Evolutionary conservation across 129 eudicot genomes (phyloP), one percentile per base, ranked within the genome.

Genomic region (Helichrysum umbraculigerum): DNA sequence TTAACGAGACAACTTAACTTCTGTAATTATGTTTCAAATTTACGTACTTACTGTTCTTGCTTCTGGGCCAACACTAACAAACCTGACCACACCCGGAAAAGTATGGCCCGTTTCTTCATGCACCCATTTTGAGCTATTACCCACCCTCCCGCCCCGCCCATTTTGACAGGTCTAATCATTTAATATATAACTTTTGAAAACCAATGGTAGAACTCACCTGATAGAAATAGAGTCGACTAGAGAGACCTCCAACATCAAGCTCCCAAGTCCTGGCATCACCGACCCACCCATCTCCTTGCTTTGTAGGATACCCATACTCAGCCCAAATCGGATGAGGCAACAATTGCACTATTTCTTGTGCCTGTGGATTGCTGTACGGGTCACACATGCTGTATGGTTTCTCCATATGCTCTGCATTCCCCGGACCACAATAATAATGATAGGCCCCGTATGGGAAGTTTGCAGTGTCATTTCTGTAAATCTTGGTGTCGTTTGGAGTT

Each of bases 251-350:
- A 76, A 87, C 96, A 75, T 90, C 87, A 35, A 93, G 94, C 72
- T 93, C 97, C 98, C 97, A 88, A 41, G 84, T 85, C 58, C 91
- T 79, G 1, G 87, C 83, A 68, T 88, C 93, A 6, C 98, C 97
- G 22, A 87, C 82, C 96, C 97, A 93, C 10, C 98, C 96, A 0
- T 93, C 86, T 28, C 98, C 97, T 44, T 83, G 83, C 69, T 83
- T 87, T 6, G 87, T 87, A 3, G 98, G 98, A 62, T 82, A 93
- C 30, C 97, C 97, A 42, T 93, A 88, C 0, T 87, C 91, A 1
- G 82, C 90, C 97, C 97, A 93, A 17, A 90, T 83, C 0, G 98
- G 97, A 85, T 93, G 98, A 72, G 98, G 98, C 39, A 90, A 74
- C 81, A 93, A 44, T 90, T 93, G 98, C 15, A 93, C 84, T 41